A percentile compares a stretch with the other conserved stretches of the same genome.
phyloP scores from a whole-genome alignment of 495 filamentous ascomycete species.

The Aspergillus conjunctus region DNA sequence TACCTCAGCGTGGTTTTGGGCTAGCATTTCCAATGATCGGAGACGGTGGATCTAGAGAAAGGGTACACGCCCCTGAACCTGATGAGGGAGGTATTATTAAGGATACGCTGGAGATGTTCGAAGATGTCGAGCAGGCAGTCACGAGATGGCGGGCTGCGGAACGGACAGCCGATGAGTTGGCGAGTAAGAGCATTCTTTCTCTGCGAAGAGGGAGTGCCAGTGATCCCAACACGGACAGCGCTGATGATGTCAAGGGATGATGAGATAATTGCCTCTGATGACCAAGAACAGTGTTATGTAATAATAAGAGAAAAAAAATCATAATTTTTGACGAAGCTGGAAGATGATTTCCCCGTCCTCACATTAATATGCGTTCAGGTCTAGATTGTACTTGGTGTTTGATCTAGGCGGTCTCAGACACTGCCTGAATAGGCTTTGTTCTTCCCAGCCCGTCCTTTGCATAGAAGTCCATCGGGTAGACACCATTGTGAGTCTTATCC shows the following conservation, averaged over 20 bases:
- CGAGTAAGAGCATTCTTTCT: constrained; percentile 45
- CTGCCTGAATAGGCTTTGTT: constrained; percentile 43
- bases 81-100: constrained; percentile 82
- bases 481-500: constrained; percentile 62
- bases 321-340: background rate
- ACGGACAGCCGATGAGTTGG: constrained; percentile 45
- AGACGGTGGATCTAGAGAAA: constrained; percentile 43
- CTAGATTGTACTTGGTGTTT: background rate
- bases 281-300: constrained; percentile 31
- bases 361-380: constrained; percentile 12
- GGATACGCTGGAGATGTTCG: constrained; percentile 80
- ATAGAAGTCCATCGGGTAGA: constrained; percentile 99
- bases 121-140: constrained; percentile 67
- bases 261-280: constrained; percentile 20
- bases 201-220: constrained; percentile 47
- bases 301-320: constrained; percentile 10
- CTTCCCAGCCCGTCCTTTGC: constrained; percentile 87
- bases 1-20: constrained; percentile 68
- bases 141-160: constrained; percentile 63
- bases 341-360: constrained; percentile 5
- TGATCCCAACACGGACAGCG: constrained; percentile 46
- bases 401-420: constrained; percentile 12
- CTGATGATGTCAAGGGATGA: constrained; percentile 46
- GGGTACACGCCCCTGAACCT: constrained; percentile 51
- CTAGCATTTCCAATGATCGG: constrained; percentile 55